Evolutionary conservation across 768 basidiomycete species (phyloP), one percentile per base, ranked within the genome.

Genomic region (Daedaleopsis sinensis): DNA sequence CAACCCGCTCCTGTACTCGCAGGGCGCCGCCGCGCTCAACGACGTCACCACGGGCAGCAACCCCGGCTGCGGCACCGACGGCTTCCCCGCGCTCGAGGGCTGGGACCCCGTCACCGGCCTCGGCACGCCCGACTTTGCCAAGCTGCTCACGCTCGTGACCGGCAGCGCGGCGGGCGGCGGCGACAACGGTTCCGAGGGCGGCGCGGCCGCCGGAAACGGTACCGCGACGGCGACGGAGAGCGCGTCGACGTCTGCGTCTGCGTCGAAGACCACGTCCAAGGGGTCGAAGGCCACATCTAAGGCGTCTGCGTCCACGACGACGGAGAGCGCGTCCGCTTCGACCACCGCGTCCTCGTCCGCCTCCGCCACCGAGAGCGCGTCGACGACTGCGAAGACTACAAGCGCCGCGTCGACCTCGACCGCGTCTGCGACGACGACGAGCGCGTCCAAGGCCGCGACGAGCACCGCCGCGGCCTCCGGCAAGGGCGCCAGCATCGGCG

Each of bases 121-220:
- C 11, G 74, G 74, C n/a, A 73, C 74, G n/a, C 73, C 73, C 10
- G 62, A 74, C 65, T 74, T 73, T 58, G 63, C 55, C 24, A 65
- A 62, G 57, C 60, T 65, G 36, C 60, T 65, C 39, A 55, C 60
- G 19, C 63, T 62, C 42, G 62, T 67, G 18, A 64, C 59, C 24
- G 63, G 60, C 59, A 50, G 55, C 50, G 49, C 65, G 13, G 49
- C 35, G 23, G 42, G 24, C 15, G 32, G 24, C 38, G 35, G 13
- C 36, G 16, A 35, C 50, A 51, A 42, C 10, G 39, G 13, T 11
- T 13, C 39, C 11, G 39, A 42, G 13, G 39, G 39, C 18, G 39
- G 19, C 48, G 46, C 55, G n/a, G 19, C 59, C 12, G 37, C 38
- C 3, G 39, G 50, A 35, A 57, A 57, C 50, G n/a, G 54, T 18